Percentiles rank a stretch among this genome's conserved stretches.
These are phyloP conservation scores for Bretschneidera sinensis DNA, from an alignment of 345 rosid genomes.

Conservation along the genomic window DNA sequence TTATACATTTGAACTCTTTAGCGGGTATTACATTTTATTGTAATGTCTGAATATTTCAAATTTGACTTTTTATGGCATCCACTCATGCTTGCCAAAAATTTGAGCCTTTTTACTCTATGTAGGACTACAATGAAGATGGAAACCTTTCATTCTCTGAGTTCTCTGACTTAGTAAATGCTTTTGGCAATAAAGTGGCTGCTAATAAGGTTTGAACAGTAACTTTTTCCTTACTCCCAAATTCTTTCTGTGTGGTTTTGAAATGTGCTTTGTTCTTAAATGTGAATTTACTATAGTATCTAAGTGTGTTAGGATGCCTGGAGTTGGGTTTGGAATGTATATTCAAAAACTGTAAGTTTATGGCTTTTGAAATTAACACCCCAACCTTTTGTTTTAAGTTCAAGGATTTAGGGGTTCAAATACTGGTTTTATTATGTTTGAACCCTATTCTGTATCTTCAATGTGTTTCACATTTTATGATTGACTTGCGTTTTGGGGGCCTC, in stretches of 20 bases:
- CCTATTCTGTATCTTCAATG: background rate
- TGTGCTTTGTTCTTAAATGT: background rate
- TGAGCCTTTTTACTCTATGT: constrained; percentile 13
- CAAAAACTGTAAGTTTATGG: too few relatives aligned
- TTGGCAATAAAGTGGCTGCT: constrained; percentile 76
- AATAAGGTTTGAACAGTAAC: constrained; percentile 51
- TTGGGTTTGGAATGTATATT: background rate
- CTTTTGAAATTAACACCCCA: too few relatives aligned
- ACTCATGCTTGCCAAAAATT: constrained; percentile 1
- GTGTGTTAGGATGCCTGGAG: background rate
- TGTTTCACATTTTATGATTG: background rate
- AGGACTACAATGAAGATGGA: constrained; percentile 92
- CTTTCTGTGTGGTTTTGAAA: constrained; percentile 1
- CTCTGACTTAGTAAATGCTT: constrained; percentile 67
- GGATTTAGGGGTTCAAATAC: too few relatives aligned
- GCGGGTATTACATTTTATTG: too few relatives aligned
- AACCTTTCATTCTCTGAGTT: constrained; percentile 76
- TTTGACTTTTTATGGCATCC: background rate
- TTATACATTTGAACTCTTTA: too few relatives aligned
- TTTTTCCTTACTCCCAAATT: constrained; percentile 8
- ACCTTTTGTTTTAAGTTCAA: too few relatives aligned
- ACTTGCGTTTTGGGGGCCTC: background rate
- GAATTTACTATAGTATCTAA: background rate
- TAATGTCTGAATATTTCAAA: too few relatives aligned
- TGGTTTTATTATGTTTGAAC: background rate